Base-by-base conservation (phyloP, 2,329 filamentous ascomycete genomes). In the Blastomyces gilchristii region DNA sequence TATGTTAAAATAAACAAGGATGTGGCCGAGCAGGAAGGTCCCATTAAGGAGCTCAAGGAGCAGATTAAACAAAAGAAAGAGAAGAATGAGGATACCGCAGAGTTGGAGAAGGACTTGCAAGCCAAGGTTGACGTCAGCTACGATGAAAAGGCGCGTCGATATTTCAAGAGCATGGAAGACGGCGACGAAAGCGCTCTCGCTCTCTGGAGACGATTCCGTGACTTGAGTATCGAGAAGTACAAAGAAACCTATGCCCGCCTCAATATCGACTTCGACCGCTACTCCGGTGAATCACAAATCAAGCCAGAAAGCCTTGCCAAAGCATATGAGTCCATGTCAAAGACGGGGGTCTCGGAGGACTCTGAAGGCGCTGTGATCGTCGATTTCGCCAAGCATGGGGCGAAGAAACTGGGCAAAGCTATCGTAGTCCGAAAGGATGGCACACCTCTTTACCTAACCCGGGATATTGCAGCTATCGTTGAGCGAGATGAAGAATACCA, bases 161-260 rank as follows among this genome's bases (percentile, higher is more conserved):
- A 86, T 73, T 87, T 87, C 78, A 87, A 85, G 79, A 82, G 82
- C 67, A 87, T 87, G 85, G 83, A 84, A 63, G 84, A 87, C 59
- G 82, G 84, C 39, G 82, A 87, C 67, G 71, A 78, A 43, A 79
- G 82, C 47, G 84, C 84, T 4, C 77, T 87, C 53, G 79, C 80
- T 28, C 79, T 87, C 64, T 87, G 85, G 85, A 81, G 81, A 70
- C 79, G 82, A 64, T 87, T 87, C 80, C 79, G 85, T 72, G 82
- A 86, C 60, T 75, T 86, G 54, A 86, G 82, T 67, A 87, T 87
- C 68, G 78, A 82, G 66, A 84, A 85, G 71, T 87, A 87, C 75
- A 84, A 83, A 72, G 74, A 84, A 68, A 86, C 84, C 37, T 87
- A 87, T 69, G 82, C 82, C 54, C 81, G 84, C 56, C 76, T 87